A percentile compares a stretch with the other conserved stretches of the same genome.
These are phyloP conservation scores for Galerina sulciceps DNA, from an alignment of 768 basidiomycete genomes.

Conservation along the genomic window DNA sequence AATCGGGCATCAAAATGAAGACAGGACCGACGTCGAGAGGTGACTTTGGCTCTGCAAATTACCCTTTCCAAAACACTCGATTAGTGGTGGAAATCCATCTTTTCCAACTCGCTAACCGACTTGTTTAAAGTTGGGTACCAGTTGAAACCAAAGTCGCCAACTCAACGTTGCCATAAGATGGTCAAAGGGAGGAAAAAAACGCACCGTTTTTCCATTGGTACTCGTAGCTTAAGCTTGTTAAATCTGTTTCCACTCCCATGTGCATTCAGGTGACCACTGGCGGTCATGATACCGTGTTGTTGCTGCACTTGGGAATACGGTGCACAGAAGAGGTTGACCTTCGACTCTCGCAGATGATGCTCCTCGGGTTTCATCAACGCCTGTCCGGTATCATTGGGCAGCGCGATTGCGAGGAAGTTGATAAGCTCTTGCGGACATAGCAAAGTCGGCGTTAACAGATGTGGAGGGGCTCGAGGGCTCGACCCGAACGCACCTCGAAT, in stretches of 20 bases:
- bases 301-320: conserved; percentile 33
- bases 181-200: conserved; percentile 18
- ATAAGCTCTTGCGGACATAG: conserved; percentile 75
- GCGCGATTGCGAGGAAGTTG: conserved; percentile 76
- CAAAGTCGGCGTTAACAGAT: neutral
- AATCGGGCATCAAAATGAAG: no score
- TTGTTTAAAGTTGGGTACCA: no score
- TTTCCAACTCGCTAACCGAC: no score
- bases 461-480: neutral
- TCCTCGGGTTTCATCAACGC: conserved; percentile 61
- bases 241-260: conserved; percentile 48
- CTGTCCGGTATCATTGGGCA: conserved; percentile 70
- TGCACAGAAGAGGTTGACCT: conserved; percentile 78
- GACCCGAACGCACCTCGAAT: conserved; percentile 75
- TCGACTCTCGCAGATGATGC: conserved; percentile 66
- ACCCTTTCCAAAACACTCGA: no score
- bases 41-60: no score
- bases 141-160: no score
- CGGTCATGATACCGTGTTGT: conserved; percentile 11
- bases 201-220: conserved; percentile 86
- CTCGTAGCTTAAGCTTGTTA: conserved; percentile 68
- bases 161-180: no score
- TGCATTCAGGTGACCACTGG: conserved; percentile 21
- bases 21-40: no score
- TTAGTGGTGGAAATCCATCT: no score